A percentile compares a stretch with the other conserved stretches of the same genome.
phyloP scores from a whole-genome alignment of 2,329 filamentous ascomycete species.

The Plectosphaerella sp. region DNA sequence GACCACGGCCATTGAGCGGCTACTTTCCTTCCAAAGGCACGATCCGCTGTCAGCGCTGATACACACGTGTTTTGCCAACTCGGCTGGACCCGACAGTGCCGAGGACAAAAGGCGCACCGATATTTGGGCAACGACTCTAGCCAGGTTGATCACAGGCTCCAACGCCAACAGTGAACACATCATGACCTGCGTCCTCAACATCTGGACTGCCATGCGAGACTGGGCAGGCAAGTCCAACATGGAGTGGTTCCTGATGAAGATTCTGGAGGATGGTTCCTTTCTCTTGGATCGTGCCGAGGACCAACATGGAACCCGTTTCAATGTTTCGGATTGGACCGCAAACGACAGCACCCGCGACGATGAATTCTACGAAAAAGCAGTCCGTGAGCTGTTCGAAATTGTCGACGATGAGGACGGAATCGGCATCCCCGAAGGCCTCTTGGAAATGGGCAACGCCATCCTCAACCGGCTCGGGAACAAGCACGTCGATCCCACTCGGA shows the following conservation, averaged over 20 bases:
- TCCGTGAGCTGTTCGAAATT: constrained; percentile 77
- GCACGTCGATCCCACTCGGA: constrained; percentile 68
- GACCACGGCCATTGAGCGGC: constrained; percentile 70
- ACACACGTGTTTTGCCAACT: constrained; percentile 86
- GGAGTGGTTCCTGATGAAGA: constrained; percentile 92
- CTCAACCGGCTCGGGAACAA: constrained; percentile 70
- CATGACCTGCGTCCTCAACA: constrained; percentile 77
- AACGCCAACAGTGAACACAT: constrained; percentile 76
- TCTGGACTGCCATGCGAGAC: constrained; percentile 80
- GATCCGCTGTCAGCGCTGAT: constrained; percentile 81
- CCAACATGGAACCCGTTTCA: constrained; percentile 65
- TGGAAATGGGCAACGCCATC: constrained; percentile 82
- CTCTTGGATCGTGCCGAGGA: constrained; percentile 82
- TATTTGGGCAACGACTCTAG: constrained; percentile 84
- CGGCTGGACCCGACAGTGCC: constrained; percentile 72
- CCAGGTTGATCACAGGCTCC: constrained; percentile 73
- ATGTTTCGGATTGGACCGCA: constrained; percentile 67
- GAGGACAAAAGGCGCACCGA: constrained; percentile 78
- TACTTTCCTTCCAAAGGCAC: constrained; percentile 83
- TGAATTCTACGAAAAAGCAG: constrained; percentile 81
- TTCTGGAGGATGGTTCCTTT: constrained; percentile 88
- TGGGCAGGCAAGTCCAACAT: constrained; percentile 88
- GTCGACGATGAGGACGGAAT: constrained; percentile 80
- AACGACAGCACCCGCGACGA: constrained; percentile 80
- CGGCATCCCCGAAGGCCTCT: constrained; percentile 79